Percentiles rank a stretch among this genome's conserved stretches.
Conservation (phyloP, 2,329 filamentous ascomycete genomes). For the Ophiostoma australiae region DNA sequence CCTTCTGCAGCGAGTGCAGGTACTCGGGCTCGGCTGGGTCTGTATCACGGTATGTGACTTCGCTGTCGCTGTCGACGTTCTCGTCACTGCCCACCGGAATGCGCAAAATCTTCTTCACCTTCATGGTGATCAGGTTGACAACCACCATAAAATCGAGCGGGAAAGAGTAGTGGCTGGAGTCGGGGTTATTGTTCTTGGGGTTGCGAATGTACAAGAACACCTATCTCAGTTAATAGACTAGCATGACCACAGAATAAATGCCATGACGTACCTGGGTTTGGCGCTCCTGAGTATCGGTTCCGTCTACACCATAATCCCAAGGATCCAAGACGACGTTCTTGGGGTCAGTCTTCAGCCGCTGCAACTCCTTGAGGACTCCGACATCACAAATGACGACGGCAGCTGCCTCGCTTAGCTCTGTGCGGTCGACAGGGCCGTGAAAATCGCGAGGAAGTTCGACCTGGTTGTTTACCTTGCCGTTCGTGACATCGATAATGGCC, state of each 20-base stretch:
- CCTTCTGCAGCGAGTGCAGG: constrained; percentile 3
- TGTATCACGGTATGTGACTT: constrained; percentile 34
- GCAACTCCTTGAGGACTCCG: constrained; percentile 54
- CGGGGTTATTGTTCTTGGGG: constrained; percentile 54
- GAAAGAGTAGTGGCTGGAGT: constrained; percentile 58
- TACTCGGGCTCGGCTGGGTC: constrained; percentile 32
- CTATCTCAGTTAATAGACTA: not conserved
- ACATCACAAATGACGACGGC: constrained; percentile 50
- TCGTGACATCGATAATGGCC: constrained; percentile 49
- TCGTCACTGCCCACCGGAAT: constrained; percentile 50
- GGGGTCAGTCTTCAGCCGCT: constrained; percentile 56
- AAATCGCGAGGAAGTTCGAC: constrained; percentile 53
- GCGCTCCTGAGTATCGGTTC: constrained; percentile 29
- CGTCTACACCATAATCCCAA: constrained; percentile 59
- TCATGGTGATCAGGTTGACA: constrained; percentile 45
- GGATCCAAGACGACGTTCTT: constrained; percentile 56
- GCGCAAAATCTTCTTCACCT: constrained; percentile 40
- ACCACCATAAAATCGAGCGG: constrained; percentile 56
- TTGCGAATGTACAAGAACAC: constrained; percentile 61
- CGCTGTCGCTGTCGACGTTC: constrained; percentile 32
- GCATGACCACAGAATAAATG: not conserved
- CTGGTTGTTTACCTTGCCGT: constrained; percentile 50
- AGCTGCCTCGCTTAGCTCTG: constrained; percentile 56
- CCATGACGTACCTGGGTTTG: constrained; percentile 46
- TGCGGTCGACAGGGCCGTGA: constrained; percentile 55